phyloP scores from a whole-genome alignment of 768 basidiomycete genomes.

The Boletus pseudopeckii region DNA sequence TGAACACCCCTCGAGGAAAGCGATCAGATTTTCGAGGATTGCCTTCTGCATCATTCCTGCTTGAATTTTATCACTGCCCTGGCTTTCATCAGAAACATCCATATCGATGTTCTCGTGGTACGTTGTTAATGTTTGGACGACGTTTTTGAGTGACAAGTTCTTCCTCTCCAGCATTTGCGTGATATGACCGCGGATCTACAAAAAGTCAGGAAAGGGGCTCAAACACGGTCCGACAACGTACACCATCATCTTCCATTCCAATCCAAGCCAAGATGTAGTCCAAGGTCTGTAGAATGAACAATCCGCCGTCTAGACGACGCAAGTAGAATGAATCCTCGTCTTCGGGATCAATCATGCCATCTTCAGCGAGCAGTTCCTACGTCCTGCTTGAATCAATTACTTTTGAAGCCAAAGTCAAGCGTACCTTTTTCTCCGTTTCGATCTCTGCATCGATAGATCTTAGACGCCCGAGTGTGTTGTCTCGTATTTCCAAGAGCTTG shows the following conservation, averaged over 20 bases:
- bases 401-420: conserved; percentile 7
- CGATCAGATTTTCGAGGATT: conserved; percentile 66
- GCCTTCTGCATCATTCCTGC: conserved; percentile 56
- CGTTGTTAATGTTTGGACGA: conserved; percentile 67
- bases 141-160: conserved; percentile 64
- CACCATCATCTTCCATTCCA: conserved; percentile 97
- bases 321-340: conserved; percentile 81
- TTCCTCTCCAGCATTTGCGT: conserved; percentile 72
- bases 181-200: conserved; percentile 74
- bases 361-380: conserved; percentile 54
- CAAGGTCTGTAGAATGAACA: conserved; percentile 85
- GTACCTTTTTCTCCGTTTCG: conserved; percentile 61
- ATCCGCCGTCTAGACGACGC: conserved; percentile 80
- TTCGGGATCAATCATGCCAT: conserved; percentile 54
- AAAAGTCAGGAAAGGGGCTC: conserved; percentile 8
- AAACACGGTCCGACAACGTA: conserved; percentile 36
- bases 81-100: conserved; percentile 32
- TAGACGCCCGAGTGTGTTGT: conserved; percentile 61
- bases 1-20: conserved; percentile 46
- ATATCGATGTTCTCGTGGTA: conserved; percentile 74
- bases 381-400: neutral
- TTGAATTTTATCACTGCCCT: conserved; percentile 28
- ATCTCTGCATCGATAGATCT: conserved; percentile 63
- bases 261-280: conserved; percentile 97
- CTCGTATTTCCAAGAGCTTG: conserved; percentile 84